Conservation (phyloP, 129 eudicot species). For the Artemisia tridentata region DNA sequence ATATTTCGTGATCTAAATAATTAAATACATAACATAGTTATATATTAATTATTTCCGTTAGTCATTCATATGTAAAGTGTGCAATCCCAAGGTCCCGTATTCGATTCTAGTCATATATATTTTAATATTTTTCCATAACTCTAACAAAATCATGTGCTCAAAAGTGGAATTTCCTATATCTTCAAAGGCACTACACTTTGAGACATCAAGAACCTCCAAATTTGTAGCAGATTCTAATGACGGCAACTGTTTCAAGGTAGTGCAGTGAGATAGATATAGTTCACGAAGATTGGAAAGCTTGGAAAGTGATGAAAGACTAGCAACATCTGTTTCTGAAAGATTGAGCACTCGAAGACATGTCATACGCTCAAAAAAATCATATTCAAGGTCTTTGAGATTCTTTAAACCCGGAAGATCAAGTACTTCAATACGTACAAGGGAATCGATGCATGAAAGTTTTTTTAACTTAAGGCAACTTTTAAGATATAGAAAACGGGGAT, state of each 20-base stretch:
- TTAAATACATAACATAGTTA: too few relatives aligned
- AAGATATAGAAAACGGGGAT: conserved; percentile 39
- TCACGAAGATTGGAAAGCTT: conserved; percentile 35
- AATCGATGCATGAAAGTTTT: conserved; percentile 11
- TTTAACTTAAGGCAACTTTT: conserved; percentile 29
- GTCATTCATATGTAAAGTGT: too few relatives aligned
- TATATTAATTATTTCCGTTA: too few relatives aligned
- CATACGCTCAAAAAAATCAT: conserved; percentile 31
- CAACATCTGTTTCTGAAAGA: conserved; percentile 39
- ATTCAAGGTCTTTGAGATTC: conserved; percentile 20
- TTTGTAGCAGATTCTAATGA: conserved; percentile 21
- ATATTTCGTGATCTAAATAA: too few relatives aligned
- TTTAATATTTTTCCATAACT: too few relatives aligned
- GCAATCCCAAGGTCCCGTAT: too few relatives aligned
- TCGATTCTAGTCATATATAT: too few relatives aligned
- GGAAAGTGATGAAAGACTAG: conserved; percentile 31
- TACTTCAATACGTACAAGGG: conserved; percentile 33
- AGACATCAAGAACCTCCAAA: conserved; percentile 47
- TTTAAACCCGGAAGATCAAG: conserved; percentile 46
- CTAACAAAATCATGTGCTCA: conserved; percentile 29
- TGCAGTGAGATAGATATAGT: conserved; percentile 36
- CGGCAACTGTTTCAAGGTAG: conserved; percentile 21
- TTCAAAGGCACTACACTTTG: conserved; percentile 31
- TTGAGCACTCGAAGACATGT: conserved; percentile 39
- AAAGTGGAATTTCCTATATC: conserved; percentile 33